A percentile compares a stretch with the other conserved stretches of the same genome.
Conservation (phyloP, 306 rosid genomes). For the Quillaja saponaria region DNA sequence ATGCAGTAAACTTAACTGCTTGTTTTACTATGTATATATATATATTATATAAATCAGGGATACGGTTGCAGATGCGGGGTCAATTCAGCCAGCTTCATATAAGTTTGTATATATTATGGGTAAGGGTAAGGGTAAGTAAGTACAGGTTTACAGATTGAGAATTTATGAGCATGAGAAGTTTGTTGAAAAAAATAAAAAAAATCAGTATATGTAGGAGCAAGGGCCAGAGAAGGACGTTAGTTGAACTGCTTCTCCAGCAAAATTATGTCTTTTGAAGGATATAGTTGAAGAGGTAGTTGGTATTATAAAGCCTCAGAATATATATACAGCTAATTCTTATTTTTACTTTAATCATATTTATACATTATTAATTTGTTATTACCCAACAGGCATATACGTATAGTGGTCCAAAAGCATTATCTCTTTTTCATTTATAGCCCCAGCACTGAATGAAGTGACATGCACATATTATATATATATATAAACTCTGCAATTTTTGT, state of each 20-base stretch:
- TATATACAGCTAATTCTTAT: too few relatives aligned
- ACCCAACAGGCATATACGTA: too few relatives aligned
- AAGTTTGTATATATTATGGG: background rate
- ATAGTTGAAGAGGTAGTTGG: slow-evolving; percentile 56
- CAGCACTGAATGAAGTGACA: too few relatives aligned
- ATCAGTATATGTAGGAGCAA: slow-evolving; percentile 21
- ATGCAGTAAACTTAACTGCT: too few relatives aligned
- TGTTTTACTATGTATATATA: too few relatives aligned
- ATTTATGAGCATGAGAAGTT: slow-evolving; percentile 48
- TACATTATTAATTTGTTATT: too few relatives aligned
- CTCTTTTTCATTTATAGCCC: too few relatives aligned
- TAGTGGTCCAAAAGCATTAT: too few relatives aligned
- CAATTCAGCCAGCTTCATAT: slow-evolving; percentile 5
- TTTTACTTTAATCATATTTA: too few relatives aligned
- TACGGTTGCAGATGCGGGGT: background rate
- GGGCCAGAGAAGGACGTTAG: slow-evolving; percentile 36
- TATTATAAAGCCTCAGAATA: slow-evolving; percentile 35
- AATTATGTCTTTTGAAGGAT: slow-evolving; percentile 37
- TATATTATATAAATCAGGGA: too few relatives aligned
- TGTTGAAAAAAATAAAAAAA: slow-evolving; percentile 23
- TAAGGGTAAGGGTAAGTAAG: background rate
- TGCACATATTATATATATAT: too few relatives aligned
- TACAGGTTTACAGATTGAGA: slow-evolving; percentile 4
- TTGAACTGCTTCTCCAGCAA: slow-evolving; percentile 55
- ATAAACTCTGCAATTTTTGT: too few relatives aligned